phyloP scores from a whole-genome alignment of 225 moss, liverwort and hornwort species.

The Pseudisothecium myosuroides region DNA sequence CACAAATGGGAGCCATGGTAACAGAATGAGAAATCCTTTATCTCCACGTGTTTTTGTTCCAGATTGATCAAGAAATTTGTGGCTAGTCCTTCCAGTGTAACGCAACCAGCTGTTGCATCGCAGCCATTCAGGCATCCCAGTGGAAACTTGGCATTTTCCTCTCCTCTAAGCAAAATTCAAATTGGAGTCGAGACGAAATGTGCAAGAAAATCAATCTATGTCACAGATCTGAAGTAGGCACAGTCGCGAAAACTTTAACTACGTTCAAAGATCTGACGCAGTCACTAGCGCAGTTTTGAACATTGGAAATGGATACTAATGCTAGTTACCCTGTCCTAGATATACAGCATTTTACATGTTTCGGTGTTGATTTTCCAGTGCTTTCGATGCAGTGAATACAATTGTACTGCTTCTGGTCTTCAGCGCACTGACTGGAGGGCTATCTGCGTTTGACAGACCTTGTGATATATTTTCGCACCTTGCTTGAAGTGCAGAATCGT shows the following conservation, averaged over 20 bases:
- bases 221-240: neutral
- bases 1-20: neutral
- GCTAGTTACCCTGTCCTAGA: neutral
- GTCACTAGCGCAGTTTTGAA: neutral
- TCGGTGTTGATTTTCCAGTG: constrained; percentile 19
- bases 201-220: neutral
- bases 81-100: neutral
- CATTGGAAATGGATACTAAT: neutral
- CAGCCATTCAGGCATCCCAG: neutral
- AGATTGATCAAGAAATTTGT: neutral
- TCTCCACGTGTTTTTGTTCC: neutral
- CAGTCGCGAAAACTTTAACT: neutral
- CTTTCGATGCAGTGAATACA: constrained; percentile 19
- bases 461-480: constrained; percentile 27
- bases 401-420: constrained; percentile 14
- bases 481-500: constrained; percentile 22
- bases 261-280: neutral
- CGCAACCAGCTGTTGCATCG: neutral
- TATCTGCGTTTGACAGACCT: neutral
- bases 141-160: neutral
- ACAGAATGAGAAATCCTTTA: neutral
- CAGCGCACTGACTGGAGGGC: constrained; percentile 10
- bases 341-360: constrained; percentile 20
- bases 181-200: neutral
- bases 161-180: neutral